phyloP scores from a whole-genome alignment of 352 stramenopile species.

The Phytopythium helicoides region DNA sequence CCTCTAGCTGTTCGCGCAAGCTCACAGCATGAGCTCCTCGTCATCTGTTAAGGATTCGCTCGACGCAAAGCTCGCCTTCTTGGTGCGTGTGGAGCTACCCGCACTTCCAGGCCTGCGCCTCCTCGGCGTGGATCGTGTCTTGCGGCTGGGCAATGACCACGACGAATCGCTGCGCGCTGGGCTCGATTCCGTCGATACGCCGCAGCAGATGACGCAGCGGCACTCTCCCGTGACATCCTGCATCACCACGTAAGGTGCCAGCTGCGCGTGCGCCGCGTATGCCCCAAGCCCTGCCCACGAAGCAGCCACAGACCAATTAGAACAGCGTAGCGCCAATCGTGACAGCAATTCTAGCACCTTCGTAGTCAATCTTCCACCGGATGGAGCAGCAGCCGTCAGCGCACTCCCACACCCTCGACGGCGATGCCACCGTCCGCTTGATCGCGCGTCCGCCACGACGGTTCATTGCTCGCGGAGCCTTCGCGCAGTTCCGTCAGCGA shows the following conservation, averaged over 20 bases:
- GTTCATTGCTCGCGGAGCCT: constrained; percentile 9
- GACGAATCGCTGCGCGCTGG: neutral
- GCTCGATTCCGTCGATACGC: constrained; percentile 17
- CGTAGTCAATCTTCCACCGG: constrained; percentile 75
- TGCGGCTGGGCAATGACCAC: neutral
- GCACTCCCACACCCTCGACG: constrained; percentile 57
- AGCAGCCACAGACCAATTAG: neutral
- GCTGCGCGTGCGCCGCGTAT: constrained; percentile 59
- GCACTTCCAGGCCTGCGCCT: no score
- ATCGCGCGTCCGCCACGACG: no score
- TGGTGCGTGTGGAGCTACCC: neutral
- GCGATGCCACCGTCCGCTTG: neutral
- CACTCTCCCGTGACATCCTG: constrained; percentile 52
- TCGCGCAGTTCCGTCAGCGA: no score
- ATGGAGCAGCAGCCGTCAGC: constrained; percentile 65
- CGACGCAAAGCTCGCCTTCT: constrained; percentile 14
- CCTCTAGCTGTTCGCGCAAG: no score
- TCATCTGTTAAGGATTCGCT: constrained; percentile 29
- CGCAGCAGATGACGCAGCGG: constrained; percentile 60
- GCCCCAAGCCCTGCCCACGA: constrained; percentile 44
- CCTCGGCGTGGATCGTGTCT: no score
- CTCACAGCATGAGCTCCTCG: constrained; percentile 9
- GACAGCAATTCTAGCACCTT: no score
- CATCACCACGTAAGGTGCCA: constrained; percentile 64
- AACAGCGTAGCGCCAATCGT: no score